phyloP scores from a whole-genome alignment of 2,329 filamentous ascomycete genomes.

The Monilinia polystroma region DNA sequence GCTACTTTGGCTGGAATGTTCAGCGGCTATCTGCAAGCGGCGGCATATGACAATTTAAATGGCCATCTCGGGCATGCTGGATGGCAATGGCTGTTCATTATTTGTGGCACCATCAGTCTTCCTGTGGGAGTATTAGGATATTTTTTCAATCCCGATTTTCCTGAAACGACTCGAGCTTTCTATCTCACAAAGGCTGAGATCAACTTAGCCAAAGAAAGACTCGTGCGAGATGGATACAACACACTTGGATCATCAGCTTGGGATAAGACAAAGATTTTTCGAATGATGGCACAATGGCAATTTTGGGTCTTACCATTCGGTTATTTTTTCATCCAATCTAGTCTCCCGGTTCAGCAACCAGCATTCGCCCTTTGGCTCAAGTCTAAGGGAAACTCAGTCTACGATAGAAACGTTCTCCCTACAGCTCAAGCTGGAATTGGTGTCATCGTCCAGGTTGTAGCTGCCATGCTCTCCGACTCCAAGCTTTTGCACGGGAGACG shows the following conservation, averaged over 20 bases:
- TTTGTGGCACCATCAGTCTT: slow-evolving; percentile 54
- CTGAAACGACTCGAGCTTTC: slow-evolving; percentile 43
- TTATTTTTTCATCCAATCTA: slow-evolving; percentile 33
- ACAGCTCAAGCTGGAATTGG: slow-evolving; percentile 31
- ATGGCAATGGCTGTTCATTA: slow-evolving; percentile 50
- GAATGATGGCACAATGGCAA: slow-evolving; percentile 34
- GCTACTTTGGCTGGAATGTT: slow-evolving; percentile 52
- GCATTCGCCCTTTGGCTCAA: slow-evolving; percentile 34
- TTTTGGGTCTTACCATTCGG: slow-evolving; percentile 35
- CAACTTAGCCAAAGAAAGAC: slow-evolving; percentile 27
- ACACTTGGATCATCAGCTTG: slow-evolving; percentile 31
- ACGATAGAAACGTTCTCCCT: slow-evolving; percentile 32
- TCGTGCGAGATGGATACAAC: slow-evolving; percentile 30
- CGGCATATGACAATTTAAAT: slow-evolving; percentile 44
- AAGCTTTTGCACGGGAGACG: slow-evolving; percentile 31
- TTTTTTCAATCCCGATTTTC: slow-evolving; percentile 46
- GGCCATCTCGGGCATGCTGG: slow-evolving; percentile 42
- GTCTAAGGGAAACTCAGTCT: slow-evolving; percentile 24
- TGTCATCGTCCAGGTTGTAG: slow-evolving; percentile 30
- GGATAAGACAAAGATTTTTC: slow-evolving; percentile 33
- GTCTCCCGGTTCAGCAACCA: slow-evolving; percentile 30
- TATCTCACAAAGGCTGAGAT: slow-evolving; percentile 39
- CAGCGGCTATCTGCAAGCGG: slow-evolving; percentile 46
- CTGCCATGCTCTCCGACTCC: slow-evolving; percentile 35
- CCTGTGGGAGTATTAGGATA: slow-evolving; percentile 55